phyloP scores from a whole-genome alignment of 2,329 filamentous ascomycete genomes.

The Colletotrichum sublineola region DNA sequence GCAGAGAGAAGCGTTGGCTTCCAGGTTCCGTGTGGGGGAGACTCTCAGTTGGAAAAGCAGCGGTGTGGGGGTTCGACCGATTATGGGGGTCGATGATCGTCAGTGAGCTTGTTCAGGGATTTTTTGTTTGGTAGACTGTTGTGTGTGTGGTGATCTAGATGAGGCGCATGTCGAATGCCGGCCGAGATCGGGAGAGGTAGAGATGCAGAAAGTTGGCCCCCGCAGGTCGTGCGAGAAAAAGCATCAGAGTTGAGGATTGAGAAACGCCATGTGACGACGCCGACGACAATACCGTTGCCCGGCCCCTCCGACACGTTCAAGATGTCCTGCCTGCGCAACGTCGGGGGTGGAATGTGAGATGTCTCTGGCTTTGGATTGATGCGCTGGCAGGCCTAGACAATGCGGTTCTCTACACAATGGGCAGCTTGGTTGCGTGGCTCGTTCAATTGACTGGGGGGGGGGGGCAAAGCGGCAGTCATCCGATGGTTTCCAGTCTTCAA shows the following conservation, averaged over 20 bases:
- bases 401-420: conserved; percentile 13
- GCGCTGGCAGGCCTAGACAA: conserved; percentile 28
- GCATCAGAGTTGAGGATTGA: not conserved
- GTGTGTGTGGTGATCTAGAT: conserved; percentile 33
- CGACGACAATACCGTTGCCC: conserved; percentile 15
- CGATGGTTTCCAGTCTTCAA: conserved; percentile 29
- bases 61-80: conserved; percentile 34
- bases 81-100: conserved; percentile 22
- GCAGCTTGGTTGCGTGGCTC: conserved; percentile 19
- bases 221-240: conserved; percentile 30
- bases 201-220: conserved; percentile 11
- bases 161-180: conserved; percentile 26
- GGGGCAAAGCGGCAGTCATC: conserved; percentile 29
- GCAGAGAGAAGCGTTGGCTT: conserved; percentile 19
- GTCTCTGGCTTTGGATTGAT: conserved; percentile 21
- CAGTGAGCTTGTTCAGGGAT: conserved; percentile 29
- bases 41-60: not conserved
- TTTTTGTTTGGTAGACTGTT: conserved; percentile 9
- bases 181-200: conserved; percentile 27
- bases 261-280: conserved; percentile 12
- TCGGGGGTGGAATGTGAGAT: conserved; percentile 30
- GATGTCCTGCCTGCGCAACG: not conserved
- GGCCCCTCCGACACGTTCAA: not conserved
- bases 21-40: conserved; percentile 20
- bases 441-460: conserved; percentile 1